These are phyloP conservation scores for Viola odorata DNA, from an alignment of 345 rosid genomes.

Conservation along the genomic window DNA sequence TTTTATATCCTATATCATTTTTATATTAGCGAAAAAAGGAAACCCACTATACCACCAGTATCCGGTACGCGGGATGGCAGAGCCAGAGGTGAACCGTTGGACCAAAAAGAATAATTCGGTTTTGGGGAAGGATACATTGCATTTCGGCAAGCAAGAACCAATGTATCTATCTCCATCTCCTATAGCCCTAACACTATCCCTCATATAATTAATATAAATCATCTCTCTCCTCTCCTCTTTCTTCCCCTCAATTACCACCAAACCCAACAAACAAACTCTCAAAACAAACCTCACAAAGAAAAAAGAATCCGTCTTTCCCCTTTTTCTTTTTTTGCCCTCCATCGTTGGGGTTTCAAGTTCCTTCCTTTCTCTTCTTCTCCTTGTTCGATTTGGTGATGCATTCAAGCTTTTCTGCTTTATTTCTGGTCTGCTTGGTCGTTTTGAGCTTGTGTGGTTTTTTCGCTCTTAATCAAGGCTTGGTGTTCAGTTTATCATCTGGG, in stretches of 20 bases:
- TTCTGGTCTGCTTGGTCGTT: conserved; percentile 15
- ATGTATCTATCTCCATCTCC: conserved; percentile 23
- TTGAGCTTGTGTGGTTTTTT: conserved; percentile 6
- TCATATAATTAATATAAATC: neutral
- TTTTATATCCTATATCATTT: neutral
- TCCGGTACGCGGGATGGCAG: conserved; percentile 4
- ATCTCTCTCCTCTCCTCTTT: neutral
- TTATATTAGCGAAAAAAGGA: neutral
- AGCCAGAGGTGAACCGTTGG: conserved; percentile 14
- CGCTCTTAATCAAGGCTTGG: conserved; percentile 18
- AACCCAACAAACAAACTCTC: neutral
- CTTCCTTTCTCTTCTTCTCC: neutral
- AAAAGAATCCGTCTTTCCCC: neutral
- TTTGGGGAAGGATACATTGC: conserved; percentile 43
- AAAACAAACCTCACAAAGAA: neutral
- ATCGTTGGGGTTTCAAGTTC: conserved; percentile 37
- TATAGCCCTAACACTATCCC: neutral
- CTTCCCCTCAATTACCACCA: neutral
- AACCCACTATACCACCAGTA: neutral
- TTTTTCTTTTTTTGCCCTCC: conserved; percentile 44
- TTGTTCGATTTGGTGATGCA: conserved; percentile 26
- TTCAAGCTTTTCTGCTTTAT: conserved; percentile 24
- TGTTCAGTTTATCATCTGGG: conserved; percentile 9
- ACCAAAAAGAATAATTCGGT: conserved; percentile 12
- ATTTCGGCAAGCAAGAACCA: conserved; percentile 19